These are phyloP conservation scores for Streptanthus diversifolius DNA, from an alignment of 345 rosid species.

Conservation along the genomic window DNA sequence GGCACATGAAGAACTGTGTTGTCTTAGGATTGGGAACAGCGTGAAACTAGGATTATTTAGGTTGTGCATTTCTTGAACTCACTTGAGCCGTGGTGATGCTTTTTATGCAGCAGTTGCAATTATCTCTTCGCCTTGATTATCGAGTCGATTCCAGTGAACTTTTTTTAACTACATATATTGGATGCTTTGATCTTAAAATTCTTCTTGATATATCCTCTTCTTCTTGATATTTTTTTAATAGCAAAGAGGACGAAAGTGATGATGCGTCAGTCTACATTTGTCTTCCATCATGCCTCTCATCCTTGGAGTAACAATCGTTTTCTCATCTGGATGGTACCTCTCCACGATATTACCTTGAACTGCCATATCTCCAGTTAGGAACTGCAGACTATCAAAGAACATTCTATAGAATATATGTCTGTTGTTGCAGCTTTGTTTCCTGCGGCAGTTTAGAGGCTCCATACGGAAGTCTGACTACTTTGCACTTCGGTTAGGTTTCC, in stretches of 20 bases:
- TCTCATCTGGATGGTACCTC: slow-evolving; percentile 89
- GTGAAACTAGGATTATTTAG: neutral
- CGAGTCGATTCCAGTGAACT: neutral
- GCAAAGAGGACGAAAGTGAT: slow-evolving; percentile 67
- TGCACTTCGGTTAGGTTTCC: slow-evolving; percentile 80
- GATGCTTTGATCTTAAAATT: neutral
- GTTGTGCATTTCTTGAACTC: neutral
- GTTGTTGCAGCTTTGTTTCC: slow-evolving; percentile 77
- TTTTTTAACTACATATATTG: neutral
- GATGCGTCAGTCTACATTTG: slow-evolving; percentile 73
- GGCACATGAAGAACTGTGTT: neutral
- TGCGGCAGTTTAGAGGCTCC: slow-evolving; percentile 75
- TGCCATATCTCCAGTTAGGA: neutral
- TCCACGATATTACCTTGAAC: slow-evolving; percentile 3
- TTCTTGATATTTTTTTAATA: slow-evolving; percentile 24
- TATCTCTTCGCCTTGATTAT: neutral
- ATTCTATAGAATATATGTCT: neutral
- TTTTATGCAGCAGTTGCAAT: neutral
- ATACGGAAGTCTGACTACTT: slow-evolving; percentile 78
- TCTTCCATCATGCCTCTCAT: slow-evolving; percentile 90
- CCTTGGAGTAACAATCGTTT: slow-evolving; percentile 89
- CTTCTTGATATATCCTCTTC: slow-evolving; percentile 2
- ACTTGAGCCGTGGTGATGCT: slow-evolving; percentile 11
- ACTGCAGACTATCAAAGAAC: neutral
- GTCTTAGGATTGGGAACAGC: neutral